Conservation (phyloP, 164 flowering plant genomes). For the Vitis riparia region DNA sequence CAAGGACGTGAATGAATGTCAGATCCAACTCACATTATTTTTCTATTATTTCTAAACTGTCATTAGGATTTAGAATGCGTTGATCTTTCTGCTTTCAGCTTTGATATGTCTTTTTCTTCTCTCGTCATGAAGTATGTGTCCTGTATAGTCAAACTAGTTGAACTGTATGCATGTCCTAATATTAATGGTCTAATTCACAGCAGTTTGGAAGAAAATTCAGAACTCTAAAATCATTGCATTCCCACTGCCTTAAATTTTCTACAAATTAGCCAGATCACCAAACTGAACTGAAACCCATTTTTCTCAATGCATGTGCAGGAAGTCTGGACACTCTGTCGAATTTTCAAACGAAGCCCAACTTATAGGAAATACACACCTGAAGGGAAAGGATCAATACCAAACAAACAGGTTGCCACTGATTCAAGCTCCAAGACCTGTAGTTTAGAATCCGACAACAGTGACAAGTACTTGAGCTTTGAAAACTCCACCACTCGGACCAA, state of each 20-base stretch:
- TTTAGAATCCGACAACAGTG: slow-evolving; percentile 32
- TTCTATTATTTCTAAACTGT: no score
- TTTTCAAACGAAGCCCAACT: slow-evolving; percentile 51
- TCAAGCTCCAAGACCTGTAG: slow-evolving; percentile 38
- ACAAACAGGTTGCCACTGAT: slow-evolving; percentile 16
- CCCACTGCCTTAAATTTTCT: no score
- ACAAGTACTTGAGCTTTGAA: slow-evolving; percentile 10
- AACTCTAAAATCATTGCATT: no score
- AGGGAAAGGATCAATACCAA: slow-evolving; percentile 15
- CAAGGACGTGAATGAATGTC: no score
- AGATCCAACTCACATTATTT: no score
- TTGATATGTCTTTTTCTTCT: no score
- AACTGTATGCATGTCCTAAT: background rate
- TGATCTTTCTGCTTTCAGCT: no score
- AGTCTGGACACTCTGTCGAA: slow-evolving; percentile 84
- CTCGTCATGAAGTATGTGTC: no score
- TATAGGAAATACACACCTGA: slow-evolving; percentile 39
- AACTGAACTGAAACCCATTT: background rate
- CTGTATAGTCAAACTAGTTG: background rate
- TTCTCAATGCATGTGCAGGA: slow-evolving; percentile 41
- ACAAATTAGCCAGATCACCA: background rate
- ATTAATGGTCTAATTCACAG: no score
- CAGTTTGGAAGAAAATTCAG: background rate
- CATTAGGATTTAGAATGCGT: no score
- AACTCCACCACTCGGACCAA: slow-evolving; percentile 10